Percentiles rank a stretch among this genome's conserved stretches.
These are phyloP conservation scores for Lycium barbarum DNA, from an alignment of 257 asterid genomes.

Conservation along the genomic window DNA sequence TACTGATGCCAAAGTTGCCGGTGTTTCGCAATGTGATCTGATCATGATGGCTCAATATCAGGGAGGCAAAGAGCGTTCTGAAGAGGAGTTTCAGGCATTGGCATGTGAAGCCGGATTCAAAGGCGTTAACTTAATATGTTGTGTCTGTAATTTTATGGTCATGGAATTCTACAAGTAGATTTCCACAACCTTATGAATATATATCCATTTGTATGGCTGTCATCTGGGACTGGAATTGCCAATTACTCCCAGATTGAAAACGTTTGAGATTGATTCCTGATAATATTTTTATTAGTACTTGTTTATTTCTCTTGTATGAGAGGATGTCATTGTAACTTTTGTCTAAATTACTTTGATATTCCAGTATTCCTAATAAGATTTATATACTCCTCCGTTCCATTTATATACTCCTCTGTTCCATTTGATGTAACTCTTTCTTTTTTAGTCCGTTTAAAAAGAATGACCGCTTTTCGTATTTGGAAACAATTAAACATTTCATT, in stretches of 20 bases:
- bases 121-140: conserved; percentile 34
- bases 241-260: not conserved
- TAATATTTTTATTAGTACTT: not conserved
- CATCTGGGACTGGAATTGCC: not conserved
- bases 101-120: conserved; percentile 50
- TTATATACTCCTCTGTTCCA: not conserved
- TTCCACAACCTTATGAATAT: not conserved
- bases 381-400: not conserved
- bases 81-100: conserved; percentile 39
- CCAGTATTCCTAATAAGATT: not conserved
- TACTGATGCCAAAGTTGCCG: conserved; percentile 28
- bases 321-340: not conserved
- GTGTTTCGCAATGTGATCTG: conserved; percentile 38
- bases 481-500: not conserved
- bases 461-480: not conserved
- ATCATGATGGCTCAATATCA: conserved; percentile 48
- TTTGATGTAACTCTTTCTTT: not conserved
- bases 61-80: conserved; percentile 53
- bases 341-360: not conserved
- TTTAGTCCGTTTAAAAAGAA: not conserved
- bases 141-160: conserved; percentile 46
- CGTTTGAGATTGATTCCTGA: not conserved
- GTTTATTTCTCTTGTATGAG: not conserved
- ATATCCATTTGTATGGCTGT: not conserved
- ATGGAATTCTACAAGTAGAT: conserved; percentile 49